Evolutionary conservation across 345 rosid species (phyloP).

Genomic region (Salix caprea): DNA sequence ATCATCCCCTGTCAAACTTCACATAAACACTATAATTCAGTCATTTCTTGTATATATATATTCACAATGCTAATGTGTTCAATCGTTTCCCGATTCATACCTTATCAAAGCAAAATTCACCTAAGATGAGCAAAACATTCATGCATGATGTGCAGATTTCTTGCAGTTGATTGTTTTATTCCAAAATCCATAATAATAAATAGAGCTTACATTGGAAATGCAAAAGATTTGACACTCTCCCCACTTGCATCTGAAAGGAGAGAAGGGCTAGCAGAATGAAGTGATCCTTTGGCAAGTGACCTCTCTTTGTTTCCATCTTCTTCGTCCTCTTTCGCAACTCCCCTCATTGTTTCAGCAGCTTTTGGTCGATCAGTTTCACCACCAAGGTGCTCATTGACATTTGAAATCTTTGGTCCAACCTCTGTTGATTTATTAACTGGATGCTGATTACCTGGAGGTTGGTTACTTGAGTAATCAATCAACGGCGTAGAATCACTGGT

Average conservation of each 20-base stretch:
- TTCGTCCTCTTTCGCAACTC: slow-evolving; percentile 46
- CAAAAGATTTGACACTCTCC: slow-evolving; percentile 64
- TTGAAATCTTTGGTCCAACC: slow-evolving; percentile 13
- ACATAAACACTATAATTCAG: not conserved
- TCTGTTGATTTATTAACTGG: slow-evolving; percentile 30
- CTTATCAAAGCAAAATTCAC: not conserved
- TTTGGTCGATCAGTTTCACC: slow-evolving; percentile 43
- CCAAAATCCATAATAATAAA: not conserved
- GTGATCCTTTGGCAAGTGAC: not conserved
- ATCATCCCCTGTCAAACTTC: slow-evolving; percentile 53
- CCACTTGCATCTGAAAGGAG: slow-evolving; percentile 43
- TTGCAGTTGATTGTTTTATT: too few relatives aligned
- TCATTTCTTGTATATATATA: not conserved
- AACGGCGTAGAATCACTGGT: slow-evolving; percentile 18
- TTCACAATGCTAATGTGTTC: not conserved
- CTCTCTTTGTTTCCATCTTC: slow-evolving; percentile 14
- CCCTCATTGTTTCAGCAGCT: slow-evolving; percentile 55
- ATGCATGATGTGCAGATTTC: not conserved
- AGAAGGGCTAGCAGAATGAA: slow-evolving; percentile 18
- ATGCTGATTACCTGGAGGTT: slow-evolving; percentile 13
- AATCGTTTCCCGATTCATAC: too few relatives aligned
- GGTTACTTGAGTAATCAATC: slow-evolving; percentile 21
- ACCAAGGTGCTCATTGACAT: slow-evolving; percentile 24
- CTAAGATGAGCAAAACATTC: not conserved
- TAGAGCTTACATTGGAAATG: slow-evolving; percentile 67